Conservation (phyloP, 257 asterid species). For the Striga asiatica region DNA sequence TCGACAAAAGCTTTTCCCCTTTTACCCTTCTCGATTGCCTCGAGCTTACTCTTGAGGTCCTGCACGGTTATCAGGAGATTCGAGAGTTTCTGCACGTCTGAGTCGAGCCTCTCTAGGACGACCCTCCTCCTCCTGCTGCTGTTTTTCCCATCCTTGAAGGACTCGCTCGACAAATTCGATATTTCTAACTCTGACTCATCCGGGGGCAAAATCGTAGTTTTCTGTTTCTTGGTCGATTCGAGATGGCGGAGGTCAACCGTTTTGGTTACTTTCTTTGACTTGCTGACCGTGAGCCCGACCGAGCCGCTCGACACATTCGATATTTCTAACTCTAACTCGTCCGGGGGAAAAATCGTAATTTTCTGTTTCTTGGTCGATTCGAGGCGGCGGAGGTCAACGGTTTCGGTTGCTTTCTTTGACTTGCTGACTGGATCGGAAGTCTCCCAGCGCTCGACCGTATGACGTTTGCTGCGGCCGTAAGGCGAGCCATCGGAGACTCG, state of each 20-base stretch:
- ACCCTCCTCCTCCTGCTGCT: too few relatives aligned
- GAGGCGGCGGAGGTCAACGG: constrained; percentile 26
- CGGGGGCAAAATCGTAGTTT: constrained; percentile 22
- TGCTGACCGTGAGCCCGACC: too few relatives aligned
- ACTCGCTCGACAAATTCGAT: constrained; percentile 39
- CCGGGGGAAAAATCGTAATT: constrained; percentile 24
- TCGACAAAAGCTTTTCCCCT: constrained; percentile 73
- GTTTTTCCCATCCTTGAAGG: too few relatives aligned
- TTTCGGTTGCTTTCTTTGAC: constrained; percentile 18
- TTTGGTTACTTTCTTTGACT: constrained; percentile 18
- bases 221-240: constrained; percentile 44
- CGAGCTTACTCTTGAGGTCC: constrained; percentile 72
- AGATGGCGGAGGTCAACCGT: constrained; percentile 26
- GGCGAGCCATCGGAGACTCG: constrained; percentile 72
- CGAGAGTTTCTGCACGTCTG: constrained; percentile 74
- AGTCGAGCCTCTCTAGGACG: constrained; percentile 71
- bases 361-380: constrained; percentile 44
- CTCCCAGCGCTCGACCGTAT: too few relatives aligned
- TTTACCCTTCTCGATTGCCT: constrained; percentile 56
- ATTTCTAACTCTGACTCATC: constrained; percentile 49
- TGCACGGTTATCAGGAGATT: constrained; percentile 80
- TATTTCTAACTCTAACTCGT: constrained; percentile 44
- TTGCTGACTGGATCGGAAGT: too few relatives aligned
- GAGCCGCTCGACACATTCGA: constrained; percentile 48
- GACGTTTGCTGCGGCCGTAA: too few relatives aligned